Evolutionary conservation across 208 protist species (phyloP), one percentile per base, ranked within the genome.

Genomic region (Trypanosoma congolense): DNA sequence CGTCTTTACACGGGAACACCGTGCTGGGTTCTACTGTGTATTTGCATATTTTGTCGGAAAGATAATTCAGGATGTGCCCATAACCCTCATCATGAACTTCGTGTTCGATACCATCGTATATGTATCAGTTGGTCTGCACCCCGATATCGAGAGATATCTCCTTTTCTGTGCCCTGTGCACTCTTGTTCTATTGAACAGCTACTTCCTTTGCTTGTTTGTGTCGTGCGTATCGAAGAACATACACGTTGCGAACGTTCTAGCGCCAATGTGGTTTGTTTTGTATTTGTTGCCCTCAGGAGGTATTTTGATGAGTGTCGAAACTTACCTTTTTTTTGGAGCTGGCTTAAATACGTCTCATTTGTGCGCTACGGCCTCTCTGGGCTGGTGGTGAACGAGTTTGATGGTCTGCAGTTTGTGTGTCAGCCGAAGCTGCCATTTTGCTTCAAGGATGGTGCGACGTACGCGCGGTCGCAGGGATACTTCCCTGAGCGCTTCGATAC

Each of bases 261-360:
- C 75, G 31, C 80, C 83, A 21, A 57, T 91, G 14, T 26, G 83
- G 3, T 67, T 91, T 44, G 77, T 87, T 19, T 54, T 85, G 6
- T 81, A 75, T 50, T 61, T 87, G 22, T 61, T 91, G 18, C 74
- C 80, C 0, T 75, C 79, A 8, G 80, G 80, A 8, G 77, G 83
- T 44, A 67, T 87, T 56, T 70, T 85, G 16, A 72, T 86, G 31
- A 83, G 67, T 53, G 53, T 14, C 66, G 78, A 22, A 74, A 58
- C 33, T 66, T 91, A 19, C 74, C 74, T 10, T 18, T 81, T 1
- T 19, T 77, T 43, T 91, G 79, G 83, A 57, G 69, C 2, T 91
- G 83, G 83, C 73, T 91, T 36, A 83, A 86, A 51, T 77, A 87
- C 51, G 51, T 87, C 25, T 87, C 79, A 33, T 86, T 87, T 46